Evolutionary conservation across 2,329 filamentous ascomycete species (phyloP).

Genomic region (Daldinia sp.): DNA sequence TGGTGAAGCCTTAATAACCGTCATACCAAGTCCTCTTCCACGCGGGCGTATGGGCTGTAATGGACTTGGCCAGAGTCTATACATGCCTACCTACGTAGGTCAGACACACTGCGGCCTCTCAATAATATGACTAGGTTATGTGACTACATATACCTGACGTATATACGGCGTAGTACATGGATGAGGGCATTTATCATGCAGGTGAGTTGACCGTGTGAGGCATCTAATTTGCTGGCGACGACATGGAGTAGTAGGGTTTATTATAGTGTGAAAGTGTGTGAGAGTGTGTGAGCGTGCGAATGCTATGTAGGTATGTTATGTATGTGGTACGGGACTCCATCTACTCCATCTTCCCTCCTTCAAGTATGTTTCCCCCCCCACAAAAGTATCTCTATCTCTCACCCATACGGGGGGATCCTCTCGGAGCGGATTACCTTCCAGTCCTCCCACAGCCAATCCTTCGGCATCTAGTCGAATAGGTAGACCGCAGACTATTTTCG

Average conservation of each 20-base stretch:
- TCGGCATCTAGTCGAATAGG: constrained; percentile 8
- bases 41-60: no score
- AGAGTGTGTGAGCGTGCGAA: no score
- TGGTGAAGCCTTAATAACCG: constrained; percentile 30
- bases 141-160: neutral
- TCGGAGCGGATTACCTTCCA: constrained; percentile 24
- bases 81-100: neutral
- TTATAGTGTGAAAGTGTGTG: no score
- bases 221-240: constrained; percentile 32
- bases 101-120: neutral
- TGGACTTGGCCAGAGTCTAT: neutral
- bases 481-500: constrained; percentile 15
- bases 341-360: constrained; percentile 22
- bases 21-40: constrained; percentile 10
- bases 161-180: constrained; percentile 27
- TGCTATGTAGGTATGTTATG: no score
- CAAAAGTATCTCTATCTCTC: constrained; percentile 34
- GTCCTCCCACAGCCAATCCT: constrained; percentile 18
- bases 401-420: constrained; percentile 21
- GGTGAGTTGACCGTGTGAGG: constrained; percentile 25
- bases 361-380: constrained; percentile 20
- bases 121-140: neutral
- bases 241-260: constrained; percentile 24
- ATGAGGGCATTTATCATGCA: constrained; percentile 36
- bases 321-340: constrained; percentile 31